phyloP scores from a whole-genome alignment of 2,329 filamentous ascomycete genomes.

The Lanzia echinophila region DNA sequence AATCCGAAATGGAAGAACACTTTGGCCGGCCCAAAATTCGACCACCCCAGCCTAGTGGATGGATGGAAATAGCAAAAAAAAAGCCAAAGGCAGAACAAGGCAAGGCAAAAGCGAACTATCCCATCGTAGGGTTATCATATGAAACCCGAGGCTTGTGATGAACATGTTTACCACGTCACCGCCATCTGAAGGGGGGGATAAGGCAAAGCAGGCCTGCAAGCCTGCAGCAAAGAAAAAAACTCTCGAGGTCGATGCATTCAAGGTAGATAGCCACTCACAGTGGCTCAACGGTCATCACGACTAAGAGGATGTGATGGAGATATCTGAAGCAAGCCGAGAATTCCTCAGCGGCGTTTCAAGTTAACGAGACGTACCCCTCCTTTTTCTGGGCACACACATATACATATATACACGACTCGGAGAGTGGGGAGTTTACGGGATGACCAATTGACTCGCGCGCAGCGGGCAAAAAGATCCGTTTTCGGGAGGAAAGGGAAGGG shows the following conservation, averaged over 20 bases:
- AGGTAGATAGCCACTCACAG: background rate
- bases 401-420: background rate
- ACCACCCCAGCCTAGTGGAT: background rate
- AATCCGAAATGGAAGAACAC: no score
- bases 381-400: background rate
- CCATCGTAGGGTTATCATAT: slow-evolving; percentile 8
- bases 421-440: background rate
- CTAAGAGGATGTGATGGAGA: background rate
- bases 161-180: slow-evolving; percentile 13
- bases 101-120: background rate
- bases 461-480: background rate
- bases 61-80: background rate
- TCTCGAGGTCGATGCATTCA: background rate
- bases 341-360: slow-evolving; percentile 24
- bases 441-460: slow-evolving; percentile 1
- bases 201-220: background rate
- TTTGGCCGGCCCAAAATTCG: background rate
- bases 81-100: background rate
- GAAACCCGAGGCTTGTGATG: slow-evolving; percentile 17
- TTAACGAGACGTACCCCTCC: slow-evolving; percentile 5
- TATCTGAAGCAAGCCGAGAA: slow-evolving; percentile 21
- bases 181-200: background rate
- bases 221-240: background rate
- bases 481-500: background rate
- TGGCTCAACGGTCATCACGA: background rate